Evolutionary conservation across 129 eudicot genomes (phyloP), one percentile per base, ranked within the genome.

Genomic region (Pseudognaphalium luteoalbum): DNA sequence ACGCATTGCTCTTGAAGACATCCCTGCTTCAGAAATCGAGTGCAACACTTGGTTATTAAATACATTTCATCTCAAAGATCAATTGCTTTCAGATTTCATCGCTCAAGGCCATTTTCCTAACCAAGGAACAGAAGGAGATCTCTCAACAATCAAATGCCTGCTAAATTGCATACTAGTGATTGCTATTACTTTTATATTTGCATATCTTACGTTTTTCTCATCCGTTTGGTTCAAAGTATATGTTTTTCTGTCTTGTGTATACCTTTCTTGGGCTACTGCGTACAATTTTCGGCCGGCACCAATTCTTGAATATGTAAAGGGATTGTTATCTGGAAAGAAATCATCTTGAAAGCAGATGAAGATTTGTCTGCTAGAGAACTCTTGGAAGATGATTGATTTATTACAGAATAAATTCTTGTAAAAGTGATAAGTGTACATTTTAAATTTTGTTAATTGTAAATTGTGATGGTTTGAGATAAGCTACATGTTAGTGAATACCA

Each of bases 211-310:
- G 12, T 10, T 91, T 54, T 84, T 62, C 69, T 91, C 92, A 11
- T 85, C 90, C 39, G 29, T 85, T 60, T 91, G 94, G 97, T 83
- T 86, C 70, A 91, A 73, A 80, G 75, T 86, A 7, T 91, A 91
- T 25, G 33, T 83, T 37, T 84, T 41, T 54, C 21, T 86, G 51
- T 76, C 85, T 50, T 86, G 90, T 65, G 84, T 66, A 33, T 86
- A 85, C 74, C 87, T 91, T 70, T 74, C 85, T 66, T 91, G 65
- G 73, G 87, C 92, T 20, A 83, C 91, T n/a, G 81, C 79, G 29
- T 81, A 59, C 33, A 44, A 67, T 74, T 64, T 83, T 52, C 85
- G 86, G 19, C 92, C 95, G 4, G 20, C 59, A 2, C 91, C 95
- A 14, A 14, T 86, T 80, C 47, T 72, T 57, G 85, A 73, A 64